Evolutionary conservation across 1,284 basidiomycete genomes (phyloP).

Genomic region (Cryptococcus deneoformans): DNA sequence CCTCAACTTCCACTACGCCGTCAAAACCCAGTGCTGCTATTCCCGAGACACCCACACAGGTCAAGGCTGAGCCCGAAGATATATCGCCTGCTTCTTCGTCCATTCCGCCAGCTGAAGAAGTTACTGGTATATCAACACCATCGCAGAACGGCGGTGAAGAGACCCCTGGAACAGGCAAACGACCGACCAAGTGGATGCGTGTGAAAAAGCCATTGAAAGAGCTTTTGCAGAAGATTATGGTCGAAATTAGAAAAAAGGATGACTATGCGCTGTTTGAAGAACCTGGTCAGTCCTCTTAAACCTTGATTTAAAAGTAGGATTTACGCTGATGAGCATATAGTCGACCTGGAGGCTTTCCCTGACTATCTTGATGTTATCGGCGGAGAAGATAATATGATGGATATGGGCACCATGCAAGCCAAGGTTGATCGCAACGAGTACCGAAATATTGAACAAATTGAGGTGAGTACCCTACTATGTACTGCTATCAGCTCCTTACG

Average conservation of each 20-base stretch:
- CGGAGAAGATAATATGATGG: conserved; percentile 49
- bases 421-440: conserved; percentile 45
- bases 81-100: conserved; percentile 12
- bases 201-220: conserved; percentile 43
- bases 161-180: conserved; percentile 8
- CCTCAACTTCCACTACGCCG: conserved; percentile 10
- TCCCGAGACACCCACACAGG: conserved; percentile 10
- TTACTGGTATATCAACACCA: background rate
- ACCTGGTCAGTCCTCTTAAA: conserved; percentile 23
- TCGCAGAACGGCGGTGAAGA: conserved; percentile 14
- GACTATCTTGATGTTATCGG: conserved; percentile 46
- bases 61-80: conserved; percentile 10
- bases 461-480: conserved; percentile 23
- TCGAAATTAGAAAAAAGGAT: conserved; percentile 40
- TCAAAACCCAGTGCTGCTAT: conserved; percentile 1
- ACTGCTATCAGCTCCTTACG: too few relatives aligned
- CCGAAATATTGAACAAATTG: conserved; percentile 35
- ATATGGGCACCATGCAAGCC: conserved; percentile 48
- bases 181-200: conserved; percentile 31
- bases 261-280: conserved; percentile 46
- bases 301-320: background rate
- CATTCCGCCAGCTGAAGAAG: conserved; percentile 5
- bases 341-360: conserved; percentile 42
- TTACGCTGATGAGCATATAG: conserved; percentile 12
- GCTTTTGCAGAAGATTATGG: conserved; percentile 34